phyloP scores from a whole-genome alignment of 106 monocot genomes.

The Platanthera guangdongensis region DNA sequence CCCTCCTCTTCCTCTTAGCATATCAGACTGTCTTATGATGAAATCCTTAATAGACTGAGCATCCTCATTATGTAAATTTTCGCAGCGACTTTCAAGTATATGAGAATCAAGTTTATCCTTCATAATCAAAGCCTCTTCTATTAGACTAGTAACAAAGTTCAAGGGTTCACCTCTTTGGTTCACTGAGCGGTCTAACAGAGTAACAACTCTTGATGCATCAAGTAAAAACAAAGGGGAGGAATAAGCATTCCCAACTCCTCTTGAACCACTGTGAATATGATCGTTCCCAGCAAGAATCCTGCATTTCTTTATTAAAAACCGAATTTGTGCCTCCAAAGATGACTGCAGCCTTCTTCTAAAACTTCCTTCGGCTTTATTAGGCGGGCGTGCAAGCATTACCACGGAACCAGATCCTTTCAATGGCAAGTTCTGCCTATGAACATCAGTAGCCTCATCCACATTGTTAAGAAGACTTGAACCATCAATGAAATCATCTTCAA shows the following conservation, averaged over 20 bases:
- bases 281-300: conserved; percentile 48
- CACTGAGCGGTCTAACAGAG: conserved; percentile 45
- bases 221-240: conserved; percentile 73
- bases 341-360: conserved; percentile 66
- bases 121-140: conserved; percentile 42
- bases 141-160: conserved; percentile 48
- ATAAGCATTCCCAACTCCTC: conserved; percentile 35
- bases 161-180: conserved; percentile 46
- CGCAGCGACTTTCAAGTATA: conserved; percentile 40
- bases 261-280: conserved; percentile 31
- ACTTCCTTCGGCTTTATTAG: conserved; percentile 44
- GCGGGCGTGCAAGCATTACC: conserved; percentile 51
- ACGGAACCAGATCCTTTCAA: conserved; percentile 48
- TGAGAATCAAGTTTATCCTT: conserved; percentile 27
- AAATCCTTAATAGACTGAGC: conserved; percentile 77
- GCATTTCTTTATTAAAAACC: conserved; percentile 87
- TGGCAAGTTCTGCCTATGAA: conserved; percentile 17
- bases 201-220: conserved; percentile 68
- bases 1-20: conserved; percentile 77
- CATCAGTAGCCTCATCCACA: conserved; percentile 33
- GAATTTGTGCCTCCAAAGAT: conserved; percentile 68
- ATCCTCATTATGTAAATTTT: conserved; percentile 45
- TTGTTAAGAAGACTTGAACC: conserved; percentile 12
- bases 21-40: conserved; percentile 66
- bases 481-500: conserved; percentile 52